A percentile compares a stretch with the other conserved stretches of the same genome.
phyloP scores from a whole-genome alignment of 2,329 filamentous ascomycete genomes.

The Nemania serpens region DNA sequence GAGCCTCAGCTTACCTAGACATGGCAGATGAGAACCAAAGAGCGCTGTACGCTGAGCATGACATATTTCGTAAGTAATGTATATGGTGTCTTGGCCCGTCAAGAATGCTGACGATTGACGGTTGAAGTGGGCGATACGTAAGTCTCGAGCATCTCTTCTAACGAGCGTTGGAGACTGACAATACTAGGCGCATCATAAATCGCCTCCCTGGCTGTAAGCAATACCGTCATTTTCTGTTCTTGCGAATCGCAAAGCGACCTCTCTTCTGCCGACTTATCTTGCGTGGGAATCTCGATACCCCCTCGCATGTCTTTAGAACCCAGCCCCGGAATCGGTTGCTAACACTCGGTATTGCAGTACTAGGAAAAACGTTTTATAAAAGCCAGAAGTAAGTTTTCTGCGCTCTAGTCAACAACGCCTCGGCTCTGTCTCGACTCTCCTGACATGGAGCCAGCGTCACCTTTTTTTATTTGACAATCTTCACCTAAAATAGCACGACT shows the following conservation, averaged over 20 bases:
- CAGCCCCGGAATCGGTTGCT: background rate
- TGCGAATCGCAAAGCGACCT: background rate
- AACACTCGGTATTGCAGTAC: slow-evolving; percentile 43
- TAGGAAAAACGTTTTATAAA: slow-evolving; percentile 95
- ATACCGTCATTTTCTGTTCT: background rate
- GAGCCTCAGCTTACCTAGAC: slow-evolving; percentile 1
- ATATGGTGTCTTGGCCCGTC: background rate
- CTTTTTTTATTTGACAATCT: background rate
- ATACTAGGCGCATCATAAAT: slow-evolving; percentile 65
- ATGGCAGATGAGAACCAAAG: slow-evolving; percentile 71
- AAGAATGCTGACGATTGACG: background rate
- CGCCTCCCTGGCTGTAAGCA: slow-evolving; percentile 64
- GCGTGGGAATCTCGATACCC: background rate
- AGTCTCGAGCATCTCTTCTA: background rate
- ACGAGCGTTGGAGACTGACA: background rate
- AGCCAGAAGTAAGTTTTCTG: slow-evolving; percentile 35
- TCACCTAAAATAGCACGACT: background rate
- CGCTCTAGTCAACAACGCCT: background rate
- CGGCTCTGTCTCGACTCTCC: too few relatives aligned
- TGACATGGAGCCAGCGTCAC: too few relatives aligned
- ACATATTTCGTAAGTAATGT: slow-evolving; percentile 67
- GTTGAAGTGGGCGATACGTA: slow-evolving; percentile 72
- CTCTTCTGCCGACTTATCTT: background rate
- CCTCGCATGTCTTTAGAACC: background rate
- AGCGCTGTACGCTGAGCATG: slow-evolving; percentile 83